These are phyloP conservation scores for Corymbia calophylla DNA, from an alignment of 441 rosid genomes.

Conservation along the genomic window DNA sequence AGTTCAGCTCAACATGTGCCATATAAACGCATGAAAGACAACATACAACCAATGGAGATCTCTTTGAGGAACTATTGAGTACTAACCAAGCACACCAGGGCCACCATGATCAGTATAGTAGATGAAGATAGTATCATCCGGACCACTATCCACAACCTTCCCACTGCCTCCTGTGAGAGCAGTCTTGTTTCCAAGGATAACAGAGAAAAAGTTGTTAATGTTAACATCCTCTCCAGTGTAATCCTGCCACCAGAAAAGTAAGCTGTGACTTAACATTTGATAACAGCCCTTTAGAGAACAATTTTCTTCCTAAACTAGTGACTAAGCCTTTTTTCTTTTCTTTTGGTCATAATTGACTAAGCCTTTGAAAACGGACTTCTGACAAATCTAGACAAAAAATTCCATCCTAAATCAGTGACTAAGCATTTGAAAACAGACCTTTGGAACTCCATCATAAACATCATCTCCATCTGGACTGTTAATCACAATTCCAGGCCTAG, in stretches of 20 bases:
- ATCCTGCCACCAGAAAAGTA: slow-evolving; percentile 44
- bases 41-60: neutral
- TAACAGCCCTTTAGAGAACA: neutral
- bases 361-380: slow-evolving; percentile 11
- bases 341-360: too few relatives aligned
- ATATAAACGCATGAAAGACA: neutral
- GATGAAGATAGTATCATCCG: slow-evolving; percentile 85
- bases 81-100: slow-evolving; percentile 94
- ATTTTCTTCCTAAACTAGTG: neutral
- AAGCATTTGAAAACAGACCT: slow-evolving; percentile 28
- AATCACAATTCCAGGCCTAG: slow-evolving; percentile 76
- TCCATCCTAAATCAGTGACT: neutral
- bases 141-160: slow-evolving; percentile 86
- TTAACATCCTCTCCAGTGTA: slow-evolving; percentile 73
- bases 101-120: slow-evolving; percentile 92
- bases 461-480: slow-evolving; percentile 81
- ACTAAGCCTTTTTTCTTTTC: too few relatives aligned
- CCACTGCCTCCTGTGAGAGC: slow-evolving; percentile 84
- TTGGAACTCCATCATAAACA: slow-evolving; percentile 87
- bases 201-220: slow-evolving; percentile 68
- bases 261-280: neutral
- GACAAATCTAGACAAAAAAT: neutral
- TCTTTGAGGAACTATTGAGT: neutral
- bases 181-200: slow-evolving; percentile 70
- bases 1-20: neutral